These are phyloP conservation scores for Brachypodium distachyon DNA, from an alignment of 202 grass and related monocot genomes.

Conservation along the genomic window DNA sequence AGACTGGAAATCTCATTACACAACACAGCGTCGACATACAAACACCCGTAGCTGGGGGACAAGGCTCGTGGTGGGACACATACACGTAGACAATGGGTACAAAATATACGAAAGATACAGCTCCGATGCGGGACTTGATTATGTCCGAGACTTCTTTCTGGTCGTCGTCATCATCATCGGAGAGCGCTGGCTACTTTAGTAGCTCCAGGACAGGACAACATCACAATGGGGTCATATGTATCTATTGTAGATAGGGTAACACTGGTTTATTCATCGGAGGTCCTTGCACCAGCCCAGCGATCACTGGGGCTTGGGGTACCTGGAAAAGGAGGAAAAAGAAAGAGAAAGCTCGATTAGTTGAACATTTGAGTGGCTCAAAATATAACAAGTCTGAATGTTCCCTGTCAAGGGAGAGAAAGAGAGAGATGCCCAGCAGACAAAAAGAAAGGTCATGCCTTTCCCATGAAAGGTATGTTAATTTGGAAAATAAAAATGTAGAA, in stretches of 20 bases:
- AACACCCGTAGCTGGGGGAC: not conserved
- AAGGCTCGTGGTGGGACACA: constrained; percentile 13
- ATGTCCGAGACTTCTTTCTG: not conserved
- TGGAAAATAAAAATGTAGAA: not conserved
- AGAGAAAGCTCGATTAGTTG: no score
- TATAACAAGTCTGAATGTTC: not conserved
- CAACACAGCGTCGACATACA: not conserved
- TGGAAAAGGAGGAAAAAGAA: not conserved
- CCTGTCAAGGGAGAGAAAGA: not conserved
- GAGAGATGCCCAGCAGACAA: not conserved
- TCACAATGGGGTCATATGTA: not conserved
- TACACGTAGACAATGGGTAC: constrained; percentile 12
- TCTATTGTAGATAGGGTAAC: constrained; percentile 16
- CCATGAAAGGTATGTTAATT: not conserved
- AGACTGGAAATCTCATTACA: not conserved
- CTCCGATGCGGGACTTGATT: constrained; percentile 14
- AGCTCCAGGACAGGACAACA: not conserved
- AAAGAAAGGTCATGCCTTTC: not conserved
- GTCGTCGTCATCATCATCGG: not conserved
- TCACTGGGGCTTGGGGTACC: constrained; percentile 19
- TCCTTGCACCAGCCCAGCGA: not conserved
- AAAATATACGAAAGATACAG: constrained; percentile 27
- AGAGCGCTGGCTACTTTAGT: not conserved
- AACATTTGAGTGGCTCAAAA: no score
- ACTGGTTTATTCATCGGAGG: no score